These are phyloP conservation scores for Senecio squalidus DNA, from an alignment of 140 eudicot species.

Conservation along the genomic window DNA sequence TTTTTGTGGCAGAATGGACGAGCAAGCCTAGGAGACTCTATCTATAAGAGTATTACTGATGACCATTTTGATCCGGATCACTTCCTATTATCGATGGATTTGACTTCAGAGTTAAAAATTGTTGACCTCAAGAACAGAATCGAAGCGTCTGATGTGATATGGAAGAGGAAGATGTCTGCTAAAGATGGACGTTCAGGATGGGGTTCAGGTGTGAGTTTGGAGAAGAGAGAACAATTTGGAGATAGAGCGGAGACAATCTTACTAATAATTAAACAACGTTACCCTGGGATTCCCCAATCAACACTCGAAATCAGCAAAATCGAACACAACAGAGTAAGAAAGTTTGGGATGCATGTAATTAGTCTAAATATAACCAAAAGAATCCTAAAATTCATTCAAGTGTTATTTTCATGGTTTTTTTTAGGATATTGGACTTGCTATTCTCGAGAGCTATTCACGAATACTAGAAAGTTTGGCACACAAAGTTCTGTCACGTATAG, in stretches of 20 bases:
- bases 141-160: constrained; percentile 80
- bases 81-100: constrained; percentile 59
- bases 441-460: constrained; percentile 93
- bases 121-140: constrained; percentile 83
- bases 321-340: constrained; percentile 70
- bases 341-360: background rate
- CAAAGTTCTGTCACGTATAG: constrained; percentile 81
- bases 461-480: constrained; percentile 80
- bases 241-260: constrained; percentile 59
- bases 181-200: constrained; percentile 78
- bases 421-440: constrained; percentile 84
- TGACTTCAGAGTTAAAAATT: constrained; percentile 72
- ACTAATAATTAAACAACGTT: constrained; percentile 54
- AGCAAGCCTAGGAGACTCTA: constrained; percentile 76
- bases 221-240: constrained; percentile 77
- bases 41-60: constrained; percentile 66
- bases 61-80: constrained; percentile 69
- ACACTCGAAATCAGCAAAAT: constrained; percentile 66
- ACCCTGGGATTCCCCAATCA: constrained; percentile 74
- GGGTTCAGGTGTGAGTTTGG: constrained; percentile 79
- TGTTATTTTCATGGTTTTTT: constrained; percentile 9
- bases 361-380: background rate
- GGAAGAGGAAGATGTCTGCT: constrained; percentile 78
- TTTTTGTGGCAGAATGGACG: constrained; percentile 66
- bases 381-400: background rate